Percentiles rank a stretch among this genome's conserved stretches.
Evolutionary conservation across 352 stramenopile genomes (phyloP).

Genomic region (Pythium phragmitis): DNA sequence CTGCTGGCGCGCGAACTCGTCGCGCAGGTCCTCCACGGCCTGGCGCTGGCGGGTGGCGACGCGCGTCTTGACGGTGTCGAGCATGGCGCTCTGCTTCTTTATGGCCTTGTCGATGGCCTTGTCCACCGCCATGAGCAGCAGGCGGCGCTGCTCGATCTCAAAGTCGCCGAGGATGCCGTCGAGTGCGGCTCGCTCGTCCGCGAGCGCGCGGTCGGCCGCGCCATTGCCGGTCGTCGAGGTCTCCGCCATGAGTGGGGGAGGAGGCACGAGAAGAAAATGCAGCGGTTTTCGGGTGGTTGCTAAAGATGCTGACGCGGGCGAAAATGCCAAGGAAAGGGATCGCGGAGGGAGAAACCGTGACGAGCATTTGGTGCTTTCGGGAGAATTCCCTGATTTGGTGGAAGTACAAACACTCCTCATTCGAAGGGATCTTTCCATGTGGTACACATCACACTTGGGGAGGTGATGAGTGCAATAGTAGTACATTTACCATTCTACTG

Average conservation of each 20-base stretch:
- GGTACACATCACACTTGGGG: neutral
- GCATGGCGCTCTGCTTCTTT: constrained; percentile 13
- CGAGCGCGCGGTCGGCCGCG: constrained; percentile 5
- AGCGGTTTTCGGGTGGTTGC: too few relatives aligned
- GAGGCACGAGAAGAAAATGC: neutral
- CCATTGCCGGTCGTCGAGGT: neutral
- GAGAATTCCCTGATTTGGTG: neutral
- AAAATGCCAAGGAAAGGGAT: neutral
- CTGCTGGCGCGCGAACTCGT: constrained; percentile 7
- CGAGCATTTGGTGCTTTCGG: too few relatives aligned
- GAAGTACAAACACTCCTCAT: neutral
- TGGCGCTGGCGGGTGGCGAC: constrained; percentile 7
- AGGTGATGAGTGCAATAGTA: too few relatives aligned
- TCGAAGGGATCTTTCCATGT: neutral
- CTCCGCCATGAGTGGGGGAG: neutral
- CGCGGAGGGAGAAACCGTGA: neutral
- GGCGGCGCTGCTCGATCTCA: constrained; percentile 14
- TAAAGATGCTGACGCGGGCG: too few relatives aligned
- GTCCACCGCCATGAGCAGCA: constrained; percentile 14
- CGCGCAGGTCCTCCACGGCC: neutral
- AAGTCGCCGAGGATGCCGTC: constrained; percentile 11
- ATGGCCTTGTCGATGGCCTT: constrained; percentile 15
- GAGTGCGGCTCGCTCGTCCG: constrained; percentile 8
- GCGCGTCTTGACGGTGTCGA: constrained; percentile 8
- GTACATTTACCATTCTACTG: too few relatives aligned